These are phyloP conservation scores for Acacia pycnantha DNA, from an alignment of 331 rosid genomes.

Conservation along the genomic window DNA sequence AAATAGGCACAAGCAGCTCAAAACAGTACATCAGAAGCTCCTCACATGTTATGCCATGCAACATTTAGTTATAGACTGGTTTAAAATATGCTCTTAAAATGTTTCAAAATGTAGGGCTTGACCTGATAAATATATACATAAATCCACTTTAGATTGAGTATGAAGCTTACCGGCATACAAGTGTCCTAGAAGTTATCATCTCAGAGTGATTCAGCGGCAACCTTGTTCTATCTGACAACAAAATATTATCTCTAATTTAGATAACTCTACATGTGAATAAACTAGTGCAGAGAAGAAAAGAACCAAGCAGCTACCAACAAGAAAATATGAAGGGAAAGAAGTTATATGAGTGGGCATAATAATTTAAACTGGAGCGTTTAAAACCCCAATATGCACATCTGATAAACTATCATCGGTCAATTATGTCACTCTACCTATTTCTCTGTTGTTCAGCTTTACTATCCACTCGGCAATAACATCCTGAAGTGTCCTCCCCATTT, in stretches of 20 bases:
- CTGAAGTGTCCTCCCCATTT: conserved; percentile 83
- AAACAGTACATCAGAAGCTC: neutral
- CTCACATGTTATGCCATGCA: neutral
- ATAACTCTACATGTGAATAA: neutral
- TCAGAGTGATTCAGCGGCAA: conserved; percentile 67
- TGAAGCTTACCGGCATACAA: conserved; percentile 53
- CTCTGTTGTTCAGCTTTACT: conserved; percentile 60
- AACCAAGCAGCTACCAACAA: neutral
- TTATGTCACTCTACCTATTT: conserved; percentile 54
- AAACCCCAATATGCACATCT: conserved; percentile 5
- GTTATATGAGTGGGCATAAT: neutral
- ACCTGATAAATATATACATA: neutral
- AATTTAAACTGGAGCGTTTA: conserved; percentile 11
- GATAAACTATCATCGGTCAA: conserved; percentile 1
- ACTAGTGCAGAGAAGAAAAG: neutral
- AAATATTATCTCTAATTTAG: neutral
- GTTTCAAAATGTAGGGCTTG: neutral
- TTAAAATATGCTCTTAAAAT: neutral
- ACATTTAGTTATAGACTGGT: neutral
- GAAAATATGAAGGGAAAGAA: neutral
- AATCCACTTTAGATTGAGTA: conserved; percentile 18
- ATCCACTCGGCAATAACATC: conserved; percentile 78
- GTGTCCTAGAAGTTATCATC: conserved; percentile 54
- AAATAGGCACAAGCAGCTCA: neutral
- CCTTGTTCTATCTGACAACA: conserved; percentile 62